Percentiles rank a stretch among this genome's conserved stretches.
Conservation (phyloP, 345 rosid species). For the Alliaria petiolata region DNA sequence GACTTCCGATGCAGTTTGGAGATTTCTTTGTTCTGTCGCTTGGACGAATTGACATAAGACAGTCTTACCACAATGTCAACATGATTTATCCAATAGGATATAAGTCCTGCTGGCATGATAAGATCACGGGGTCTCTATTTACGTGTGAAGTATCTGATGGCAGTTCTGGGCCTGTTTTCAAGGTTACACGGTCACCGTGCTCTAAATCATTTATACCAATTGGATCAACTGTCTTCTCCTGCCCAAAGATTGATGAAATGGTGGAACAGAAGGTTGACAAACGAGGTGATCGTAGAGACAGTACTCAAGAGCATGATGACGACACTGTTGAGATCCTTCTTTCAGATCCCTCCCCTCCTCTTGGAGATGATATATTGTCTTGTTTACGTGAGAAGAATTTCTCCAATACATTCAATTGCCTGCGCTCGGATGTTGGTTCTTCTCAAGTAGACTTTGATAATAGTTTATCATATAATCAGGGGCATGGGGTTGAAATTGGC, state of each 20-base stretch:
- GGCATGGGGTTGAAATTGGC: conserved; percentile 54
- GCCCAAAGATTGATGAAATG: conserved; percentile 33
- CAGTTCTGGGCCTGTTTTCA: conserved; percentile 87
- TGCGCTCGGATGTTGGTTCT: conserved; percentile 34
- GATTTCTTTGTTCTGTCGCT: conserved; percentile 83
- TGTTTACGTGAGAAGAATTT: conserved; percentile 43
- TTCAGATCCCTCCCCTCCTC: conserved; percentile 61
- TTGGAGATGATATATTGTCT: conserved; percentile 52
- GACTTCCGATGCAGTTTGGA: conserved; percentile 83
- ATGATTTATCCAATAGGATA: conserved; percentile 79
- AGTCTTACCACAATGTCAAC: conserved; percentile 65
- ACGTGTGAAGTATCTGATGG: conserved; percentile 81
- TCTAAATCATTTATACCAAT: conserved; percentile 51
- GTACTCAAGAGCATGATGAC: conserved; percentile 41
- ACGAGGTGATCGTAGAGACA: conserved; percentile 20
- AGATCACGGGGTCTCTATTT: conserved; percentile 86
- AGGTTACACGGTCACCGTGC: conserved; percentile 78
- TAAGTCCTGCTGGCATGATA: conserved; percentile 98
- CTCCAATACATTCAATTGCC: conserved; percentile 23
- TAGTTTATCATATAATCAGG: conserved; percentile 20
- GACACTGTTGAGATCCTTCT: conserved; percentile 59
- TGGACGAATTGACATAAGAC: conserved; percentile 75
- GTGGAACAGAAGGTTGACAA: conserved; percentile 36
- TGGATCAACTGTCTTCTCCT: conserved; percentile 55
- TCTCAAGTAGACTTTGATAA: conserved; percentile 27